Conservation (phyloP, 2,329 filamentous ascomycete genomes). For the Dactylella cylindrospora region DNA sequence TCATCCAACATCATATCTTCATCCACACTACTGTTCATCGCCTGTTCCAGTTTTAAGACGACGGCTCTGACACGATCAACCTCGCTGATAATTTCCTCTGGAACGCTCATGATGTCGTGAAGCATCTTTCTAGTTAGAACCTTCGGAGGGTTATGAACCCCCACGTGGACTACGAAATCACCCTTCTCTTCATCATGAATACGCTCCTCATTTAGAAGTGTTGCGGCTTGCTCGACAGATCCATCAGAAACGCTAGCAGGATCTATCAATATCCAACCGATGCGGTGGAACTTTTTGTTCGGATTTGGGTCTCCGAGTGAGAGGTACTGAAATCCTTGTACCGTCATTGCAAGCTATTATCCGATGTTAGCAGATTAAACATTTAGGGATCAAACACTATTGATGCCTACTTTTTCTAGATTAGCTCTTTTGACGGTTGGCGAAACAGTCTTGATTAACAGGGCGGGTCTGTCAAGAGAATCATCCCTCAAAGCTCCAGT, state of each 20-base stretch:
- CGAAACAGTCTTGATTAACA: conserved; percentile 96
- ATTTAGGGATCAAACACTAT: neutral
- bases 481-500: conserved; percentile 89
- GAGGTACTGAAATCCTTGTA: conserved; percentile 65
- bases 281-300: conserved; percentile 92
- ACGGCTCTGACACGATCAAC: conserved; percentile 78
- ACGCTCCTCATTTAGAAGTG: conserved; percentile 95
- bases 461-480: conserved; percentile 80
- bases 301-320: conserved; percentile 96
- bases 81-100: conserved; percentile 90
- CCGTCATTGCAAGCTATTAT: conserved; percentile 46
- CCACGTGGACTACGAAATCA: conserved; percentile 96
- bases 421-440: conserved; percentile 93
- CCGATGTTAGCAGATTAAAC: conserved; percentile 1
- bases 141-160: conserved; percentile 81
- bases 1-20: conserved; percentile 49
- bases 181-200: conserved; percentile 91
- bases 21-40: conserved; percentile 52
- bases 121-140: conserved; percentile 48
- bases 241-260: conserved; percentile 66
- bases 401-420: conserved; percentile 63
- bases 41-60: conserved; percentile 79
- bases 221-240: conserved; percentile 81
- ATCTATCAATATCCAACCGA: conserved; percentile 97
- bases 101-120: conserved; percentile 53